Percentiles rank a stretch among this genome's conserved stretches.
These are phyloP conservation scores for Penstemon eatonii DNA, from an alignment of 257 asterid genomes.

Conservation along the genomic window DNA sequence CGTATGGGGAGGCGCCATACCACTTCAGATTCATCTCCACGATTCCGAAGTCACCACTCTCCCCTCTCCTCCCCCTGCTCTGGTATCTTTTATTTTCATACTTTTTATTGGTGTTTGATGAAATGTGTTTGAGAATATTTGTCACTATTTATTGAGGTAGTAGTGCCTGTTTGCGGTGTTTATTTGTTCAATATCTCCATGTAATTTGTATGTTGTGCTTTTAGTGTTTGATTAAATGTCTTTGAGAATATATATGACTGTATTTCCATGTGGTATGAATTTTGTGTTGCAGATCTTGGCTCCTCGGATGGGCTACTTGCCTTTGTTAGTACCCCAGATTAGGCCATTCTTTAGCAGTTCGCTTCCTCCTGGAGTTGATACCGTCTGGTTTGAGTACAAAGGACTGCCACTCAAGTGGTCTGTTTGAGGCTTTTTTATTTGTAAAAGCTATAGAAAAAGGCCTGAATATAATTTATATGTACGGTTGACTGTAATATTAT, in stretches of 20 bases:
- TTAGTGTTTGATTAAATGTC: constrained; percentile 14
- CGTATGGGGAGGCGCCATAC: constrained; percentile 90
- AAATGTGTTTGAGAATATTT: neutral
- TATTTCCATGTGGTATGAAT: constrained; percentile 7
- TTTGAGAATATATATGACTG: constrained; percentile 5
- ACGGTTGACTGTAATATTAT: constrained; percentile 16
- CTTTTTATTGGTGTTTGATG: constrained; percentile 16
- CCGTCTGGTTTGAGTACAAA: constrained; percentile 95
- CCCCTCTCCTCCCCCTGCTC: constrained; percentile 88
- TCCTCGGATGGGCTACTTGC: constrained; percentile 90
- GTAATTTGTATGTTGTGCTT: constrained; percentile 6
- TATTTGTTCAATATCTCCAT: neutral
- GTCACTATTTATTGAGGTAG: neutral
- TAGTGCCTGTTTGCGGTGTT: neutral
- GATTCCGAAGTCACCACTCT: constrained; percentile 94
- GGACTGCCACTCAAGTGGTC: constrained; percentile 98
- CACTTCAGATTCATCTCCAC: constrained; percentile 97
- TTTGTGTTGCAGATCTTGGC: constrained; percentile 75
- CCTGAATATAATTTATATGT: too few relatives aligned
- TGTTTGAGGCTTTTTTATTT: constrained; percentile 18
- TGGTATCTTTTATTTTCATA: constrained; percentile 39
- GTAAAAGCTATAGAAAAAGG: neutral
- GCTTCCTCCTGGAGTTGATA: constrained; percentile 96
- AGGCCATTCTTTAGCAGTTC: constrained; percentile 86
- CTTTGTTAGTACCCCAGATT: constrained; percentile 77